Conservation (phyloP, 306 rosid genomes). For the Vicia villosa region DNA sequence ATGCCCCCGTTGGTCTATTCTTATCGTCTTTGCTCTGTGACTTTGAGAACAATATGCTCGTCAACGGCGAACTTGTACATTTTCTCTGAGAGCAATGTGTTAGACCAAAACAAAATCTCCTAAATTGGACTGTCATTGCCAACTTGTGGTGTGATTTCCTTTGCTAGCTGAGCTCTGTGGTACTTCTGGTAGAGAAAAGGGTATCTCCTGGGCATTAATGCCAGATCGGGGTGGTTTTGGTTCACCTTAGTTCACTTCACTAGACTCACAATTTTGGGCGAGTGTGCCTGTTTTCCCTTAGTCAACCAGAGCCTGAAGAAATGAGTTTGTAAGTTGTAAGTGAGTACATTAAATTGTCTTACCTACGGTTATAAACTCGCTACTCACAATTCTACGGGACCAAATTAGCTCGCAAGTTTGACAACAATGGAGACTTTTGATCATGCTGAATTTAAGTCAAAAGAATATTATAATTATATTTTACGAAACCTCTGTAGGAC, state of each 20-base stretch:
- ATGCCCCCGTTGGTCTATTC: too few relatives aligned
- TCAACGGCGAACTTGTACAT: too few relatives aligned
- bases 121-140: too few relatives aligned
- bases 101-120: too few relatives aligned
- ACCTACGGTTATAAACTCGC: not conserved
- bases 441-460: slow-evolving; percentile 8
- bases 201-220: not conserved
- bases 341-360: not conserved
- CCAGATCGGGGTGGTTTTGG: too few relatives aligned
- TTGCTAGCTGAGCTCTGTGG: too few relatives aligned
- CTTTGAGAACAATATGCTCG: too few relatives aligned
- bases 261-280: not conserved
- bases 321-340: not conserved
- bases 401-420: too few relatives aligned
- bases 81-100: too few relatives aligned
- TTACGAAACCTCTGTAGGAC: slow-evolving; percentile 15
- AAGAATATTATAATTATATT: slow-evolving; percentile 2
- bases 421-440: not conserved
- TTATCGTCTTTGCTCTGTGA: too few relatives aligned
- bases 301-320: not conserved
- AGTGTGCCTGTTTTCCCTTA: not conserved
- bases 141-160: too few relatives aligned
- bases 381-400: not conserved
- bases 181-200: too few relatives aligned
- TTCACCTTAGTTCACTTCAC: not conserved